phyloP scores from a whole-genome alignment of 2,329 filamentous ascomycete species.

The Aureobasidium lini region DNA sequence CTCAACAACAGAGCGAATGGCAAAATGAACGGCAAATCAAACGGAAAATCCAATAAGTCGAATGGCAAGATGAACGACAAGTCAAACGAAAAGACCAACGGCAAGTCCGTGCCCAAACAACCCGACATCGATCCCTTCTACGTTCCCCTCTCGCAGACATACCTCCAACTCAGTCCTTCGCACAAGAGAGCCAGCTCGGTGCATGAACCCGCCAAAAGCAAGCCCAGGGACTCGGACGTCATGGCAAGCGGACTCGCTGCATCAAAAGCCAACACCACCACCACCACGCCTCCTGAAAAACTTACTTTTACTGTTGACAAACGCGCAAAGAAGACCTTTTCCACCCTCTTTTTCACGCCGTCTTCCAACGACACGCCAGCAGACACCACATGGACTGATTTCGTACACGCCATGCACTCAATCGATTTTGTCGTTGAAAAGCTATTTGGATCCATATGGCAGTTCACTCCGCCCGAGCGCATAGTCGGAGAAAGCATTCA shows the following conservation, averaged over 20 bases:
- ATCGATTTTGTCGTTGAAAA: constrained; percentile 47
- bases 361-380: constrained; percentile 29
- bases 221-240: neutral
- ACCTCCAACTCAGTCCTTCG: neutral
- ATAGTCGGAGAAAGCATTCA: constrained; percentile 45
- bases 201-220: constrained; percentile 12
- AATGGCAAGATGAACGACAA: neutral
- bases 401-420: constrained; percentile 42
- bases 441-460: constrained; percentile 53
- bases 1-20: neutral
- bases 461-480: constrained; percentile 41
- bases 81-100: neutral
- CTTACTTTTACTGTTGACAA: constrained; percentile 28
- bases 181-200: neutral
- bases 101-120: neutral
- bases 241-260: neutral
- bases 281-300: neutral
- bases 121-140: neutral
- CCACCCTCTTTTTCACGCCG: constrained; percentile 33
- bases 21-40: neutral
- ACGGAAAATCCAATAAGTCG: neutral
- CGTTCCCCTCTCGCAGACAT: neutral
- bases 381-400: constrained; percentile 46
- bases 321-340: constrained; percentile 37
- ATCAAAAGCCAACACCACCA: neutral